A percentile compares a stretch with the other conserved stretches of the same genome.
Conservation (phyloP, 1,284 basidiomycete species). For the Meripilus lineatus region DNA sequence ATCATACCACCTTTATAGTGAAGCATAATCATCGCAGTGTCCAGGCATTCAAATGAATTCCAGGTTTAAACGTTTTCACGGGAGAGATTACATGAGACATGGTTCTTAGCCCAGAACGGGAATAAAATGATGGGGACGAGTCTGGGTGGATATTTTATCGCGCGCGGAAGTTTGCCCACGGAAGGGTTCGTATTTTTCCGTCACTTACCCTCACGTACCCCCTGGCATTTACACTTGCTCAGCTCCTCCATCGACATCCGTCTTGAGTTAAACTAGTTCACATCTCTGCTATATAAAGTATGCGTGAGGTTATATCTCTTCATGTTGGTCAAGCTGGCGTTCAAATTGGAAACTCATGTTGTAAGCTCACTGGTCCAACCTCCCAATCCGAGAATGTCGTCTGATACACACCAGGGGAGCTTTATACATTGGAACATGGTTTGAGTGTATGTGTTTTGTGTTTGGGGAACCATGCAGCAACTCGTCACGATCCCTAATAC, state of each 20-base stretch:
- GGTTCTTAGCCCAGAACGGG: too few relatives aligned
- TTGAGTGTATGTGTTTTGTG: constrained; percentile 72
- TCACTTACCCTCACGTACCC: not conserved
- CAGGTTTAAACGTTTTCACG: too few relatives aligned
- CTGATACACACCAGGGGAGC: constrained; percentile 72
- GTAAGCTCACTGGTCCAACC: constrained; percentile 38
- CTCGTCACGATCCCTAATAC: not conserved
- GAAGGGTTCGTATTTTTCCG: not conserved
- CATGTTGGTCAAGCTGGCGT: constrained; percentile 94
- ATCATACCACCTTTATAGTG: constrained; percentile 30
- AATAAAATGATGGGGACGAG: constrained; percentile 1
- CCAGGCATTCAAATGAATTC: too few relatives aligned
- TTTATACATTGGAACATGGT: constrained; percentile 98
- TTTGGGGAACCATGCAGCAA: too few relatives aligned
- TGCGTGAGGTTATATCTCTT: constrained; percentile 90
- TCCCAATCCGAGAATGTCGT: constrained; percentile 7
- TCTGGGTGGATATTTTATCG: constrained; percentile 3
- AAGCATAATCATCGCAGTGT: constrained; percentile 15
- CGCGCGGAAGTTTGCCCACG: not conserved
- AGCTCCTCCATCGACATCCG: constrained; percentile 15
- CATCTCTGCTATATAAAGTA: constrained; percentile 30
- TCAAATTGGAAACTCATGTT: constrained; percentile 94
- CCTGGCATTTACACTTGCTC: constrained; percentile 9
- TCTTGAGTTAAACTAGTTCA: too few relatives aligned
- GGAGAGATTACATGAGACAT: too few relatives aligned